phyloP scores from a whole-genome alignment of 352 stramenopile species.

The Globisporangium camurandrum region DNA sequence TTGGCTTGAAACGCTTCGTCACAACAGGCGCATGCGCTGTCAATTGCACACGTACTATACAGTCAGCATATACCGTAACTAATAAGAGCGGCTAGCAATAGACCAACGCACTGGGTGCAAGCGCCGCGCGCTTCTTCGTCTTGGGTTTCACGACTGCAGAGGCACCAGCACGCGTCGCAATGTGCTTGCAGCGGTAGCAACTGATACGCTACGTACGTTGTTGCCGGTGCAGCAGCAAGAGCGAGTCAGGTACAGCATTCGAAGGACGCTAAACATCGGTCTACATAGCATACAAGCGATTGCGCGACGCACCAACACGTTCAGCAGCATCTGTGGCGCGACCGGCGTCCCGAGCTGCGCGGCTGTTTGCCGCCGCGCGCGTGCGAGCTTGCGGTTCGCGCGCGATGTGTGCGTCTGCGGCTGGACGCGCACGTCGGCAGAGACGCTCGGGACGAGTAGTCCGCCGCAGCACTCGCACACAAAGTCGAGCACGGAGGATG shows the following conservation, averaged over 20 bases:
- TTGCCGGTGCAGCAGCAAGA: no score
- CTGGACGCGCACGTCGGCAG: conserved; percentile 43
- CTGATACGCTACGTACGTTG: conserved; percentile 45
- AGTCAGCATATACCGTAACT: no score
- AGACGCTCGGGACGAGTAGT: conserved; percentile 53
- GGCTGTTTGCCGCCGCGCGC: conserved; percentile 16
- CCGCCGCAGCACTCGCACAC: conserved; percentile 58
- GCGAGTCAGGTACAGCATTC: no score
- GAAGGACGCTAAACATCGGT: no score
- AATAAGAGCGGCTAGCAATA: no score
- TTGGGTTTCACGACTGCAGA: conserved; percentile 42
- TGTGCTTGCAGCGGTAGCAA: conserved; percentile 52
- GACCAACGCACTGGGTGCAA: neutral
- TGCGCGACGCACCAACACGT: conserved; percentile 26
- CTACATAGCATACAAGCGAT: no score
- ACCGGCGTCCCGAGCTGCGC: conserved; percentile 5
- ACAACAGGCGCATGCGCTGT: neutral
- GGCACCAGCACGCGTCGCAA: conserved; percentile 31
- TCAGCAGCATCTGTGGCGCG: conserved; percentile 19
- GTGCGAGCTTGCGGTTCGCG: conserved; percentile 45
- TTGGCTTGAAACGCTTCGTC: no score
- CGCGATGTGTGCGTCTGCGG: conserved; percentile 24
- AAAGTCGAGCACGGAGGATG: conserved; percentile 42
- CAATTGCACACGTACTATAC: no score
- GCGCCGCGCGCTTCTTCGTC: conserved; percentile 28